A percentile compares a stretch with the other conserved stretches of the same genome.
Conservation (phyloP, 23 red algal species). For the Agarophyton chilense region DNA sequence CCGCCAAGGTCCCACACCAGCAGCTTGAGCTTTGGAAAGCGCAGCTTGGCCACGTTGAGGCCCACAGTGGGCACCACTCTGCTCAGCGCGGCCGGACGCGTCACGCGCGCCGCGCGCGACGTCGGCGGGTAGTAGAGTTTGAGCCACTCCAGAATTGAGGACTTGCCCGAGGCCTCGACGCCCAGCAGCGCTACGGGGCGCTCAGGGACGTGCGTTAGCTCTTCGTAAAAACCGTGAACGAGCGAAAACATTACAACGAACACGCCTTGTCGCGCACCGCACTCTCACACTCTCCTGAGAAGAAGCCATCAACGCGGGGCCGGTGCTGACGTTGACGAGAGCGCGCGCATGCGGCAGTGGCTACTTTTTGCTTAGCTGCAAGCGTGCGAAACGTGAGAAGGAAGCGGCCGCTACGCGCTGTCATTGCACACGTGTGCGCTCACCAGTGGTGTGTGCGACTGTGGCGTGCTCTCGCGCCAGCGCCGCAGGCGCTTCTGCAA, state of each 20-base stretch:
- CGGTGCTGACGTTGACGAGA: neutral
- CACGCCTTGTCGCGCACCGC: neutral
- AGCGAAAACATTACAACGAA: constrained; percentile 65
- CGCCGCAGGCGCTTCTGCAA: too few species aligned
- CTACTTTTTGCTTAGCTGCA: neutral
- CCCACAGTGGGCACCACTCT: constrained; percentile 82
- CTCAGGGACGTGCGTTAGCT: constrained; percentile 63
- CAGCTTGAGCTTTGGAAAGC: constrained; percentile 11
- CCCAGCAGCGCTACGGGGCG: constrained; percentile 57
- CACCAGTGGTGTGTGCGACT: too few species aligned
- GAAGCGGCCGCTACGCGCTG: too few species aligned
- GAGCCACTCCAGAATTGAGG: constrained; percentile 73
- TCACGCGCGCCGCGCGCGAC: neutral
- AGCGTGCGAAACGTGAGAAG: too few species aligned
- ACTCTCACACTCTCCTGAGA: neutral
- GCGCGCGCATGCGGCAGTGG: neutral
- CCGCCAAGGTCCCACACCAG: constrained; percentile 95
- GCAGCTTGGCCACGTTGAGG: constrained; percentile 82
- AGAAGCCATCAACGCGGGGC: neutral
- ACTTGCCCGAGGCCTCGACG: constrained; percentile 61
- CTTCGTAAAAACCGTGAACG: constrained; percentile 58
- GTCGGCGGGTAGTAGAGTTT: constrained; percentile 37
- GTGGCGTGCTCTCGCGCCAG: too few species aligned
- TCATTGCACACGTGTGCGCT: too few species aligned
- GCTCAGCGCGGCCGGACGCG: constrained; percentile 21